These are phyloP conservation scores for Phlyctochytrium arcticum DNA, from an alignment of 192 early-diverging fungal species.

Conservation along the genomic window DNA sequence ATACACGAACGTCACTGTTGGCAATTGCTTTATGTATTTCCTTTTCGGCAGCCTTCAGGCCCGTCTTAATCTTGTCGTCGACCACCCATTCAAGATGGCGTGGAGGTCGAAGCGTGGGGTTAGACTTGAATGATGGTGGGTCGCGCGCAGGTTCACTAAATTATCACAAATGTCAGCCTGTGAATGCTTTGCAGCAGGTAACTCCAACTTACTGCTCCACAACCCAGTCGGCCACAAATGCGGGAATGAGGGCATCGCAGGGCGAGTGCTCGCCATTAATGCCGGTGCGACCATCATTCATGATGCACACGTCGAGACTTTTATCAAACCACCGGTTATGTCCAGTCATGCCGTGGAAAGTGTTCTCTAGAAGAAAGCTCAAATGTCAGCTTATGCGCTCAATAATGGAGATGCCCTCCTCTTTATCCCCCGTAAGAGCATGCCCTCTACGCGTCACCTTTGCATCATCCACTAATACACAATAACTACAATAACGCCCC, in stretches of 20 bases:
- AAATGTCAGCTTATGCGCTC: conserved; percentile 8
- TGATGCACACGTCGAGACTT: conserved; percentile 60
- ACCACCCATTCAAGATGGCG: conserved; percentile 30
- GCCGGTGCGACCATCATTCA: conserved; percentile 65
- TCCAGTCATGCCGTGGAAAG: conserved; percentile 61
- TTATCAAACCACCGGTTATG: conserved; percentile 93
- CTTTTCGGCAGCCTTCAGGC: conserved; percentile 49
- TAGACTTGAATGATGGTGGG: conserved; percentile 10
- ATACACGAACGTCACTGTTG: conserved; percentile 59
- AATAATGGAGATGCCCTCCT: too few relatives aligned
- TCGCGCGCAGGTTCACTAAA: conserved; percentile 34
- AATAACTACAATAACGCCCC: too few relatives aligned
- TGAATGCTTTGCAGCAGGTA: background rate
- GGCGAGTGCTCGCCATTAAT: conserved; percentile 70
- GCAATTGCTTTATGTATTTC: conserved; percentile 47
- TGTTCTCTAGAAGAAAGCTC: conserved; percentile 22
- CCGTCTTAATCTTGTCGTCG: conserved; percentile 28
- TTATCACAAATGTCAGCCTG: background rate
- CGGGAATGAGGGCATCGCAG: conserved; percentile 75
- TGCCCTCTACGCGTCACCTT: too few relatives aligned
- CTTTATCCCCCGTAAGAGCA: too few relatives aligned
- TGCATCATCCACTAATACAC: too few relatives aligned
- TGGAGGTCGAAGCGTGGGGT: background rate
- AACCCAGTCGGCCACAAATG: conserved; percentile 51
- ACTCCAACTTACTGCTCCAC: conserved; percentile 25